These are phyloP conservation scores for Nicotiana knightiana DNA, from an alignment of 257 asterid genomes.

Conservation along the genomic window DNA sequence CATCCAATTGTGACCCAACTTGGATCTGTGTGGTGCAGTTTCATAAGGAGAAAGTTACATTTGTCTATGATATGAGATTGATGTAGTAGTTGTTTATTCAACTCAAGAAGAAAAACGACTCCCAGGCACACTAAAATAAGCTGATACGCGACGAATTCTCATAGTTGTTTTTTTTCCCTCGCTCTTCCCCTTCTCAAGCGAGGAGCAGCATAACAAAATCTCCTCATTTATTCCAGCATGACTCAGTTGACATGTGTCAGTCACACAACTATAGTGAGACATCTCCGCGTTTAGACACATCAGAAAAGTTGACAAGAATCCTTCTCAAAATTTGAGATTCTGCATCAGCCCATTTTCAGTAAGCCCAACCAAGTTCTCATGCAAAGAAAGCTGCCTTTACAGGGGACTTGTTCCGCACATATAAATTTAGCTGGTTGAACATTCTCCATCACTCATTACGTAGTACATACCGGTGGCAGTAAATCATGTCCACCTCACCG, in stretches of 20 bases:
- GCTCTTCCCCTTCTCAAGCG: neutral
- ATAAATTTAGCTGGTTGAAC: neutral
- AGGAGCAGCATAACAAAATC: neutral
- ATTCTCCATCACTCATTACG: neutral
- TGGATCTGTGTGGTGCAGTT: neutral
- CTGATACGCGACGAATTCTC: neutral
- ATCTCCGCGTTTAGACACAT: neutral
- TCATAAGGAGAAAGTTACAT: neutral
- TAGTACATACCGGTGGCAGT: neutral
- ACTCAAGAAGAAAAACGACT: neutral
- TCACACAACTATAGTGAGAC: neutral
- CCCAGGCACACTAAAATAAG: neutral
- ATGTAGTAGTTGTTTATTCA: neutral
- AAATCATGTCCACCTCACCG: neutral
- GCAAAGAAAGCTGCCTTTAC: neutral
- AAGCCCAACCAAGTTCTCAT: neutral
- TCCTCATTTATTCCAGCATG: neutral
- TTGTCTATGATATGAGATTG: neutral
- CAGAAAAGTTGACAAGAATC: neutral
- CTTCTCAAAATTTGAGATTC: neutral
- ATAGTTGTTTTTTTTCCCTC: neutral
- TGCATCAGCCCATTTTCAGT: conserved; percentile 5
- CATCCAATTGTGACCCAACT: conserved; percentile 1
- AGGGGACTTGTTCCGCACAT: neutral
- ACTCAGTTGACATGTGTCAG: neutral